Percentiles rank a stretch among this genome's conserved stretches.
Conservation (phyloP, 371 early-diverging fungal species). For the Haplosporangium sp. region DNA sequence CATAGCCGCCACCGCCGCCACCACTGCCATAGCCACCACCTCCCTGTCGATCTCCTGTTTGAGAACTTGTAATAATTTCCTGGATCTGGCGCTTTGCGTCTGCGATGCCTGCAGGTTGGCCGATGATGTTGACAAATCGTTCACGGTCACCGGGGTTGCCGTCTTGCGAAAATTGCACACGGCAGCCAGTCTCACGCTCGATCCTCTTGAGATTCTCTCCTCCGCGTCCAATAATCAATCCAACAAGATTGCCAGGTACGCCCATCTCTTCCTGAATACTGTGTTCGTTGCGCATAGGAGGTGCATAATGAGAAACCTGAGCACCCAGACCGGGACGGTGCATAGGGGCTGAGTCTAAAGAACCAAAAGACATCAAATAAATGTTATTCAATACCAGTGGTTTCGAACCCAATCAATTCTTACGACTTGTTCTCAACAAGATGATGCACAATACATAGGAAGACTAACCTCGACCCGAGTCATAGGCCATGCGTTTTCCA, state of each 20-base stretch:
- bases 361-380: background rate
- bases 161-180: slow-evolving; percentile 74
- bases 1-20: slow-evolving; percentile 63
- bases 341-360: slow-evolving; percentile 43
- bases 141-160: slow-evolving; percentile 46
- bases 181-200: slow-evolving; percentile 76
- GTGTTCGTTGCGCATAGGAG: slow-evolving; percentile 51
- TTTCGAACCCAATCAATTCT: background rate
- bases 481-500: slow-evolving; percentile 40
- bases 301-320: slow-evolving; percentile 54
- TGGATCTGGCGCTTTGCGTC: slow-evolving; percentile 55
- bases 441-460: background rate
- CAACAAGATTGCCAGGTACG: slow-evolving; percentile 80
- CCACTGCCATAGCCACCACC: slow-evolving; percentile 70
- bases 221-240: slow-evolving; percentile 86
- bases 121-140: slow-evolving; percentile 49
- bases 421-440: too few species aligned
- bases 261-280: slow-evolving; percentile 60
- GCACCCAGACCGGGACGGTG: slow-evolving; percentile 69
- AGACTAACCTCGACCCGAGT: slow-evolving; percentile 16
- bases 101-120: slow-evolving; percentile 46
- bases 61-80: slow-evolving; percentile 51
- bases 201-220: slow-evolving; percentile 87
- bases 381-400: too few species aligned
- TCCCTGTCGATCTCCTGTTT: slow-evolving; percentile 69